A percentile compares a stretch with the other conserved stretches of the same genome.
phyloP scores from a whole-genome alignment of 495 filamentous ascomycete species.

The Cercophora newfieldiana region DNA sequence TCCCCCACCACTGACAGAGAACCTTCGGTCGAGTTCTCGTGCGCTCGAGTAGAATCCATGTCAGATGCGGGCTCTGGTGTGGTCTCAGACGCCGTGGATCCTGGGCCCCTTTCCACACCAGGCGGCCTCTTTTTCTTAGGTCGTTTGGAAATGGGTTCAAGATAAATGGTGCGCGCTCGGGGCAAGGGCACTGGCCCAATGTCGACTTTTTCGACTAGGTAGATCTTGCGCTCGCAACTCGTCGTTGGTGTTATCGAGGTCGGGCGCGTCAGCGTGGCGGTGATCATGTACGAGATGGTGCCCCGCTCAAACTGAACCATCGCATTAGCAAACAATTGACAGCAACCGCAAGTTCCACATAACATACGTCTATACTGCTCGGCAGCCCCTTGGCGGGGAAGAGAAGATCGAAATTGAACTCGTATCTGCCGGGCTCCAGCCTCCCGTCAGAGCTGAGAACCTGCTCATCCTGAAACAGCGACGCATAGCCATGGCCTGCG shows the following conservation, averaged over 20 bases:
- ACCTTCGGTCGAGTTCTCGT: conserved; percentile 47
- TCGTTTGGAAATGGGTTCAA: conserved; percentile 69
- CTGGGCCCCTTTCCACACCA: conserved; percentile 25
- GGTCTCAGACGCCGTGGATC: conserved; percentile 28
- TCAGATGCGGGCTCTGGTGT: conserved; percentile 36
- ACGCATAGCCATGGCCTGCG: conserved; percentile 77
- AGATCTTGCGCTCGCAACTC: conserved; percentile 76
- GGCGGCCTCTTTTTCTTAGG: conserved; percentile 51
- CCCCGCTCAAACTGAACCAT: conserved; percentile 83
- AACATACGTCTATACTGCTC: conserved; percentile 88
- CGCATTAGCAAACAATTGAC: conserved; percentile 10
- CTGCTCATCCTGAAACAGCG: conserved; percentile 87
- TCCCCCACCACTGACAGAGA: conserved; percentile 39
- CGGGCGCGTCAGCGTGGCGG: conserved; percentile 85
- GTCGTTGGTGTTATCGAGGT: conserved; percentile 79
- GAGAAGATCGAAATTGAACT: conserved; percentile 88
- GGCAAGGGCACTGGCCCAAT: conserved; percentile 54
- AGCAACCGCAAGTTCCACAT: conserved; percentile 7
- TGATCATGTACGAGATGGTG: conserved; percentile 86
- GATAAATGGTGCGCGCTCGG: conserved; percentile 71
- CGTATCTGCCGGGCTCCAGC: conserved; percentile 80
- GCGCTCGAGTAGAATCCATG: conserved; percentile 38
- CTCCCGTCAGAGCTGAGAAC: conserved; percentile 89
- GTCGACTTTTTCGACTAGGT: conserved; percentile 69
- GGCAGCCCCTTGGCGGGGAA: conserved; percentile 77